These are phyloP conservation scores for Carallia brachiata DNA, from an alignment of 345 rosid species.

Conservation along the genomic window DNA sequence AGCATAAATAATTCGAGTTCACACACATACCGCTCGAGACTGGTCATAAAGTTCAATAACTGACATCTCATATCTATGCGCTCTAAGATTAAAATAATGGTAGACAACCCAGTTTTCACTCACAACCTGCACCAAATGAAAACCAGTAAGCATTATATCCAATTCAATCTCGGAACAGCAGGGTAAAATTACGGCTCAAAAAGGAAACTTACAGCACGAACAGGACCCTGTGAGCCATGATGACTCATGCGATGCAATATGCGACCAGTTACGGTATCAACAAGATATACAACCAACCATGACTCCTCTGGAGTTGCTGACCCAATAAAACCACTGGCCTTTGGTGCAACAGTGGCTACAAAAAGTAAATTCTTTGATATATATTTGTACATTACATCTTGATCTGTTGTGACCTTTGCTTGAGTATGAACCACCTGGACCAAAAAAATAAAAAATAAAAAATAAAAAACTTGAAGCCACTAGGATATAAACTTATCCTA, in stretches of 20 bases:
- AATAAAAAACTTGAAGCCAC: background rate
- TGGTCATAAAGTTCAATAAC: constrained; percentile 94
- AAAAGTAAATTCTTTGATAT: constrained; percentile 83
- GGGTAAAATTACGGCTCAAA: constrained; percentile 2
- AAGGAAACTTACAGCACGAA: constrained; percentile 67
- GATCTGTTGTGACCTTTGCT: constrained; percentile 84
- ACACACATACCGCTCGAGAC: constrained; percentile 81
- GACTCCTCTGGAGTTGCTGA: constrained; percentile 92
- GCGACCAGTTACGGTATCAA: constrained; percentile 90
- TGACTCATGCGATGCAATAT: constrained; percentile 88
- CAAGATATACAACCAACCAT: constrained; percentile 70
- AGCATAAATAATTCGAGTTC: background rate
- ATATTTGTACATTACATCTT: constrained; percentile 88
- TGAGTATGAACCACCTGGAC: constrained; percentile 93
- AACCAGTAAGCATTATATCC: constrained; percentile 24
- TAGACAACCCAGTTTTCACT: constrained; percentile 99
- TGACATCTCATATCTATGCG: constrained; percentile 95
- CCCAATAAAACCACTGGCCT: constrained; percentile 80
- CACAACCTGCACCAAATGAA: constrained; percentile 57
- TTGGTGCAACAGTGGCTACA: constrained; percentile 87
- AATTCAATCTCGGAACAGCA: background rate
- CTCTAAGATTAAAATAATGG: constrained; percentile 96
- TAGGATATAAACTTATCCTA: background rate
- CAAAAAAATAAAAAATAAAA: constrained; percentile 12
- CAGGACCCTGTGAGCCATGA: constrained; percentile 95